Evolutionary conservation across 768 basidiomycete species (phyloP).

Genomic region (Suillus spraguei): DNA sequence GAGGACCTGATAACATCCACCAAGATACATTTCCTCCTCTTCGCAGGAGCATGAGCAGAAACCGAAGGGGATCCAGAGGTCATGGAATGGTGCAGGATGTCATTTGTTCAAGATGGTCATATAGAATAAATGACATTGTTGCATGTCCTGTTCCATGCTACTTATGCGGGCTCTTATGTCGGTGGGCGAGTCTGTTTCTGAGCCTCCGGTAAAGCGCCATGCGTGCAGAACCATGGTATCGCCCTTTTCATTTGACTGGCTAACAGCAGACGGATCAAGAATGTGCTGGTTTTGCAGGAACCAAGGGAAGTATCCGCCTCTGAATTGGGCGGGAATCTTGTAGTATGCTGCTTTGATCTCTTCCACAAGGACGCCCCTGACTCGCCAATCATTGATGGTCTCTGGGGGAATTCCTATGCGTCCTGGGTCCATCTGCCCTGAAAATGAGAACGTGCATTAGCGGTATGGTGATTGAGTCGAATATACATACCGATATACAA

Average conservation of each 20-base stretch:
- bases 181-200: conserved; percentile 6
- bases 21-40: conserved; percentile 12
- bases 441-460: neutral
- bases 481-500: conserved; percentile 26
- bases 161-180: neutral
- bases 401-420: conserved; percentile 24
- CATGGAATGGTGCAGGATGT: neutral
- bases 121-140: conserved; percentile 10
- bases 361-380: conserved; percentile 32
- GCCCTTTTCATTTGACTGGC: neutral
- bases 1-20: conserved; percentile 3
- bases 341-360: conserved; percentile 36
- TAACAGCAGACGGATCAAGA: conserved; percentile 19
- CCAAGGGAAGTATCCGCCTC: conserved; percentile 39
- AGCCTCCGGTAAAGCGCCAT: conserved; percentile 17
- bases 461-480: neutral
- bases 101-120: neutral
- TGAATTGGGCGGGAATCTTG: conserved; percentile 21
- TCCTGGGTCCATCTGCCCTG: conserved; percentile 26
- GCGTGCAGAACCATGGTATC: conserved; percentile 6
- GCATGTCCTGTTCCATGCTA: conserved; percentile 6
- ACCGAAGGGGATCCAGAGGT: conserved; percentile 21
- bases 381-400: conserved; percentile 36
- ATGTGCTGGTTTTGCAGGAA: conserved; percentile 38
- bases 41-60: conserved; percentile 22